Conservation (phyloP, 441 rosid species). For the Erodium trifolium region DNA sequence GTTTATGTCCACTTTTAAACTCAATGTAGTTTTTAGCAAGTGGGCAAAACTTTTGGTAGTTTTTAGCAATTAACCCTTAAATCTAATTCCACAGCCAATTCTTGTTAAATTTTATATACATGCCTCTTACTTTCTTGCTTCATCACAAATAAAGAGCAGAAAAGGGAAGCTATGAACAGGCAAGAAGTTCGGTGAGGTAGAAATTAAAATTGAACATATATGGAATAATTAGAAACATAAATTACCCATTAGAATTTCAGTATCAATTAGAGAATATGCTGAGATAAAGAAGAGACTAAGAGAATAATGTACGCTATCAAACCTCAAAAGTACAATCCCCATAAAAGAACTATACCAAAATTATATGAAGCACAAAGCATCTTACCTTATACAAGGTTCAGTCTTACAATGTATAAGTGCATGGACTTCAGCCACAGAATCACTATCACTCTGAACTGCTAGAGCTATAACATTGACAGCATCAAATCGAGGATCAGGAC, state of each 20-base stretch:
- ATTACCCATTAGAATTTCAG: not conserved
- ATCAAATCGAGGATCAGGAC: constrained; percentile 85
- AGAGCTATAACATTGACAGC: constrained; percentile 62
- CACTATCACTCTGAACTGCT: constrained; percentile 63
- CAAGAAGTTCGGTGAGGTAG: not conserved
- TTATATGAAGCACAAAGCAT: constrained; percentile 5
- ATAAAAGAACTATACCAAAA: constrained; percentile 10
- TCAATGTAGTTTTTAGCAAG: too few species aligned
- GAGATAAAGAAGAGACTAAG: not conserved
- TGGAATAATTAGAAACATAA: not conserved
- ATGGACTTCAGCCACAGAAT: constrained; percentile 33
- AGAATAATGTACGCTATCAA: not conserved
- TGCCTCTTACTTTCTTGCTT: not conserved
- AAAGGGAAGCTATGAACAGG: not conserved
- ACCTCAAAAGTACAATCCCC: constrained; percentile 8
- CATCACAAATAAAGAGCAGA: not conserved
- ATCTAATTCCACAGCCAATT: not conserved
- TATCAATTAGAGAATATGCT: not conserved
- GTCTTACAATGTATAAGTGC: constrained; percentile 48
- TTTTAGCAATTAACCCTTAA: not conserved
- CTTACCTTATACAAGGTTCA: constrained; percentile 48
- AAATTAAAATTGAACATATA: not conserved
- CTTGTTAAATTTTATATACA: not conserved
- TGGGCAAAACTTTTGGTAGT: too few species aligned
- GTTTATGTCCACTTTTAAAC: too few species aligned